phyloP scores from a whole-genome alignment of 768 basidiomycete species.

The Boletellus emodensis region DNA sequence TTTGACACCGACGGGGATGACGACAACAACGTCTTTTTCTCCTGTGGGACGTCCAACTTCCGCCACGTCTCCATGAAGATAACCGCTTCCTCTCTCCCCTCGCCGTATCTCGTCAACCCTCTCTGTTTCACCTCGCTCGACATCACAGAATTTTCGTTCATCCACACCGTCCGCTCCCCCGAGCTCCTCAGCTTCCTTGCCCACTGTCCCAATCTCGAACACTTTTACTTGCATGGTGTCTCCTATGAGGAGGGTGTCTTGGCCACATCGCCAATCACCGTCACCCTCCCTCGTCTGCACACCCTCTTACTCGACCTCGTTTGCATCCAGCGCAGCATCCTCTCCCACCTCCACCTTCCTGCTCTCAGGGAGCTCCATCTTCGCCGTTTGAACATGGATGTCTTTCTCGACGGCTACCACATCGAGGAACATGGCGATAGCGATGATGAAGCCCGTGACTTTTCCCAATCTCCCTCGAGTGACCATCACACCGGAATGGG shows the following conservation, averaged over 20 bases:
- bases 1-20: slow-evolving; percentile 19
- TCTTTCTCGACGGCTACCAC: slow-evolving; percentile 31
- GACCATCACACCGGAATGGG: slow-evolving; percentile 82
- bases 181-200: slow-evolving; percentile 58
- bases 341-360: slow-evolving; percentile 63
- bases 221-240: slow-evolving; percentile 54
- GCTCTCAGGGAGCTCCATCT: slow-evolving; percentile 58
- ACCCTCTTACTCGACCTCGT: slow-evolving; percentile 54
- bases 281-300: slow-evolving; percentile 55
- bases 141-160: slow-evolving; percentile 47
- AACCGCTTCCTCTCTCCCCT: slow-evolving; percentile 48
- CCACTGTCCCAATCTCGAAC: slow-evolving; percentile 58
- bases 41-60: slow-evolving; percentile 35
- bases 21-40: slow-evolving; percentile 27
- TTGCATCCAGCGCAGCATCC: slow-evolving; percentile 59
- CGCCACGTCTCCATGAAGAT: slow-evolving; percentile 46
- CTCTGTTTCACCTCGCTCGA: slow-evolving; percentile 55
- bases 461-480: slow-evolving; percentile 71
- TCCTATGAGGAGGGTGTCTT: slow-evolving; percentile 40
- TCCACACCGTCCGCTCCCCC: slow-evolving; percentile 40
- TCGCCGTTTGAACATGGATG: slow-evolving; percentile 64
- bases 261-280: slow-evolving; percentile 34
- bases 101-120: slow-evolving; percentile 38
- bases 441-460: slow-evolving; percentile 71
- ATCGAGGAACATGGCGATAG: slow-evolving; percentile 58